A percentile compares a stretch with the other conserved stretches of the same genome.
Conservation (phyloP, 2,329 filamentous ascomycete genomes). For the Raffaelea ambrosiae region DNA sequence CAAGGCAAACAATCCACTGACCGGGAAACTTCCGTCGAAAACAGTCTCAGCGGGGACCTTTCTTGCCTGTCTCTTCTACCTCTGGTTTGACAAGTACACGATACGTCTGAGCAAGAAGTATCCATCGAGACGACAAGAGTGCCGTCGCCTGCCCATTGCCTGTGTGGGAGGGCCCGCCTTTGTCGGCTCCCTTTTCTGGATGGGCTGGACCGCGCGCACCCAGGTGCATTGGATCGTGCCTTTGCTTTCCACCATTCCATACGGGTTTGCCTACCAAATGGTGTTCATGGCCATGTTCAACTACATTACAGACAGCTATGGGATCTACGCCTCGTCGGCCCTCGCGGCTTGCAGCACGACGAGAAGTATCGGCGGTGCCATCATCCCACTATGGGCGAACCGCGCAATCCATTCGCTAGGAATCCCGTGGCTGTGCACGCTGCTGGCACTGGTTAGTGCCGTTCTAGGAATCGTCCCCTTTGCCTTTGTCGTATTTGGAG, state of each 20-base stretch:
- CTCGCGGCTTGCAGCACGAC: background rate
- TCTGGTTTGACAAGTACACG: background rate
- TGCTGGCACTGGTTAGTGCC: background rate
- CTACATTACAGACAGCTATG: background rate
- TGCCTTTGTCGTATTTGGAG: background rate
- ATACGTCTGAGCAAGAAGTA: background rate
- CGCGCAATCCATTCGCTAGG: background rate
- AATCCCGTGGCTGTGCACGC: background rate
- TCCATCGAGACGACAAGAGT: background rate
- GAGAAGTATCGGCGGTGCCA: background rate
- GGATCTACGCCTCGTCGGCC: background rate
- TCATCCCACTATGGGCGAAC: background rate
- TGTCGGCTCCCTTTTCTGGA: background rate
- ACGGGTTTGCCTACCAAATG: slow-evolving; percentile 1
- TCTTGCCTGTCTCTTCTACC: background rate
- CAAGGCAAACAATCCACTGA: background rate
- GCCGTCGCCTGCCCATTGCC: background rate
- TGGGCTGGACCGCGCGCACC: background rate
- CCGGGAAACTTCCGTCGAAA: background rate
- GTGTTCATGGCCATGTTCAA: background rate
- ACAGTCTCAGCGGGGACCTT: background rate
- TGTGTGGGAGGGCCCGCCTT: background rate
- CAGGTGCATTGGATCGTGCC: background rate
- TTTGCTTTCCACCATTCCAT: background rate
- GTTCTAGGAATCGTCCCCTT: background rate